phyloP scores from a whole-genome alignment of 179 eudicot genomes.

The Corrigiola litoralis region DNA sequence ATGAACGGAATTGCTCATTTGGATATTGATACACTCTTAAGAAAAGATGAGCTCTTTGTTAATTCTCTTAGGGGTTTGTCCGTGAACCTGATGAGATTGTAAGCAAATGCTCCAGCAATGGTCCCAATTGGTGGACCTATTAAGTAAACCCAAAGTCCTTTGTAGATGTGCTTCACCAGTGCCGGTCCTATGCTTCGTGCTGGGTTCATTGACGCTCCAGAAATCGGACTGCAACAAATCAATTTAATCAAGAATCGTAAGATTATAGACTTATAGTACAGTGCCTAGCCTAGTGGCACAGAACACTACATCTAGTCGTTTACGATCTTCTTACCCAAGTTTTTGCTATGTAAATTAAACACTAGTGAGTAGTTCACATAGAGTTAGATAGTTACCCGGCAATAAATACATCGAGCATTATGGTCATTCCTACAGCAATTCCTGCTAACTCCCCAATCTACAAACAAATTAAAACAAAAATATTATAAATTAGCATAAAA shows the following conservation, averaged over 20 bases:
- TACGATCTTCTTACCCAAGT: too few relatives aligned
- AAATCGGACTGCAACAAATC: conserved; percentile 47
- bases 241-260: background rate
- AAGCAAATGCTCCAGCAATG: conserved; percentile 50
- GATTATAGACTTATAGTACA: too few relatives aligned
- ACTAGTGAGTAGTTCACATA: background rate
- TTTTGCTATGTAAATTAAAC: background rate
- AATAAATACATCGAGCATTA: conserved; percentile 33
- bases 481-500: background rate
- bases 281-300: too few relatives aligned
- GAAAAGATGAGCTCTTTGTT: conserved; percentile 32
- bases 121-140: conserved; percentile 68
- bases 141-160: conserved; percentile 69
- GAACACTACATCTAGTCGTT: too few relatives aligned
- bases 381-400: conserved; percentile 30
- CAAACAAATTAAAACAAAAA: background rate
- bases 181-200: conserved; percentile 84
- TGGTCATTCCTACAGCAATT: conserved; percentile 35
- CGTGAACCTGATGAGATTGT: conserved; percentile 51
- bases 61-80: conserved; percentile 54
- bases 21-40: conserved; percentile 5
- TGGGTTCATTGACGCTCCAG: conserved; percentile 91
- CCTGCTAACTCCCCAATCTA: conserved; percentile 37
- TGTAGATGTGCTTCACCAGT: conserved; percentile 42
- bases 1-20: background rate